Evolutionary conservation across 192 early-diverging fungal genomes (phyloP), one percentile per base, ranked within the genome.

Genomic region (Entophlyctis luteolus): DNA sequence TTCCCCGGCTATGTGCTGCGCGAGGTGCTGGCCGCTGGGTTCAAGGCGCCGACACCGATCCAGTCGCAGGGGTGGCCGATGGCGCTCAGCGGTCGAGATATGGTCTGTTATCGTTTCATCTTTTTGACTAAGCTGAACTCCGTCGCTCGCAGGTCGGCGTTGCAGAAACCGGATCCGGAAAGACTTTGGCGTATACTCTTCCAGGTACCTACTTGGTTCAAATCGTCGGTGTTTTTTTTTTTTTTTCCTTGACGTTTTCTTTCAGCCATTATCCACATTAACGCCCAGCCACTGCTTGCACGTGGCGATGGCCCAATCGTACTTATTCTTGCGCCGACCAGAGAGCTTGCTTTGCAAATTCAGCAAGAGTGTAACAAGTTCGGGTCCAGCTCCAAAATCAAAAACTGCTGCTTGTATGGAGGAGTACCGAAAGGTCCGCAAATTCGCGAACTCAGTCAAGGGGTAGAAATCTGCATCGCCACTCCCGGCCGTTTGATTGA

Each of bases 31-130:
- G 83, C 87, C 49, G 82, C 90, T 49, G 94, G 94, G 2, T 98
- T 98, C 79, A 78, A 81, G 23, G 77, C 80, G 18, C 96, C 96
- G 37, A 98, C 96, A 1, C 75, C 93, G 36, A 98, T 98, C 59
- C 96, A 98, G 79, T 85, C 91, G 32, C 96, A 98, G 69, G 96
- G 95, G 31, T 97, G 95, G 95, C 96, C 96, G 12, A 97, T 97
- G 95, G 96, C 95, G 3, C 86, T 98, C 48, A 89, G 86, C 31
- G 95, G 95, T 47, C 88, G 93, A 57, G 93, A 98, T 75, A 87
- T 98, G 68, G 93, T 97, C 65, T 54, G 72, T 78, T 25, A 25
- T 6, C 49, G 55, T 67, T 16, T 16, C 18, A 49, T 8, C 22
- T 54, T 67, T 38, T 22, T 48, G n/a, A 36, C 18, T 29, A n/a